Evolutionary conservation across 441 rosid genomes (phyloP), one percentile per base, ranked within the genome.

Genomic region (Aleurites moluccanus): DNA sequence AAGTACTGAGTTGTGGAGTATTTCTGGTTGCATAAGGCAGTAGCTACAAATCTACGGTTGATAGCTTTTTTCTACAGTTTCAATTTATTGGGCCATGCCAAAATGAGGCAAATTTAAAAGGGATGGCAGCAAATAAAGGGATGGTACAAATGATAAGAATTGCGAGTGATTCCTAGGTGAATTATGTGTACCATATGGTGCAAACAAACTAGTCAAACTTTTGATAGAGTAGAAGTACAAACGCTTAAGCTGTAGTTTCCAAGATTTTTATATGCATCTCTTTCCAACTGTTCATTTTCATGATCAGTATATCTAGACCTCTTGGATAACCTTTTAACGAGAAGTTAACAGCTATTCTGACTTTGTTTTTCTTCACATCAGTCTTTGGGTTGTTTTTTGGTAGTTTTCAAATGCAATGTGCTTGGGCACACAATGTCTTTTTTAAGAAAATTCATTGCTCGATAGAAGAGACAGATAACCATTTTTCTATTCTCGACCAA

Each of bases 201-300:
- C 44, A 47, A 56, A 27, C 33, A 56, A 74, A 42, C 21, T 42
- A 25, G 20, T 45, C 23, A 23, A 49, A 30, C 33, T 67, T 59
- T 45, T 25, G 18, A 30, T 25, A 25, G 18, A 33, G 33, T 35
- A 47, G 33, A 53, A 53, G 2, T 42, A 57, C 35, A 56, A 55
- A 56, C n/a, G 70, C 72, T 18, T 2, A 56, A 42, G 15, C 65
- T 40, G 64, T n/a, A 18, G 42, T 69, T 55, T 67, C 40, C 21
- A 23, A 67, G 59, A 57, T 47, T 15, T 20, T 16, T 30, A n/a
- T 33, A 52, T 15, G 70, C 8, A 45, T 23, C 70, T 44, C 23
- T 45, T 52, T 18, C 56, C 57, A n/a, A n/a, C 20, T 33, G n/a
- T 50, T 20, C 25, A 30, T 50, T 68, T 50, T 28, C 72, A 50